Conservation (phyloP, 495 filamentous ascomycete species). For the Penicillium maclennaniae region DNA sequence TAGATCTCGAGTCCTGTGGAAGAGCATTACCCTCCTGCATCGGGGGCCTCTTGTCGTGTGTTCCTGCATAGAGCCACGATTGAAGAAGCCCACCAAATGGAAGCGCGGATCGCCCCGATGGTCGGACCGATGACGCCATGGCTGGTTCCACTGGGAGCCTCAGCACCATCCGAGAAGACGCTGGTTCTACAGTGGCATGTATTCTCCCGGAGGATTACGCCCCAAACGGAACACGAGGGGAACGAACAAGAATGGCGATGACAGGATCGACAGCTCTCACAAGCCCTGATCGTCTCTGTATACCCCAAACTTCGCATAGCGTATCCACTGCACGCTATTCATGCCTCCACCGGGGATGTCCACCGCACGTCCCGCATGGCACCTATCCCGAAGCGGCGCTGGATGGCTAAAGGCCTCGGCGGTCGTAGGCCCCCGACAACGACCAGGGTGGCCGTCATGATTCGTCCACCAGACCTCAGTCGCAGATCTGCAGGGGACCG, state of each 20-base stretch:
- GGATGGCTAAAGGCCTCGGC: conserved; percentile 7
- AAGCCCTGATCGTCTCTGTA: neutral
- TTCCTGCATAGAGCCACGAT: neutral
- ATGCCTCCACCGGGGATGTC: conserved; percentile 9
- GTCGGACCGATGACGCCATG: conserved; percentile 19
- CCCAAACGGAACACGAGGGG: neutral
- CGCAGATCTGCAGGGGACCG: conserved; percentile 27
- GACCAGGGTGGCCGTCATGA: conserved; percentile 5
- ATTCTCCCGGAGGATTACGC: neutral
- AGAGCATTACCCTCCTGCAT: neutral
- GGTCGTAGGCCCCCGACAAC: conserved; percentile 1
- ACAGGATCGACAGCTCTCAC: neutral
- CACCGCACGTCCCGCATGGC: conserved; percentile 8
- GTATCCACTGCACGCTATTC: neutral
- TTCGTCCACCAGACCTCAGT: conserved; percentile 22
- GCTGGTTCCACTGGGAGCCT: conserved; percentile 20
- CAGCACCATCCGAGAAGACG: too few species aligned
- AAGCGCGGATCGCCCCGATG: conserved; percentile 18
- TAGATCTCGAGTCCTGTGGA: neutral
- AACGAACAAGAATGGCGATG: neutral
- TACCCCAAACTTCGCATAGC: neutral
- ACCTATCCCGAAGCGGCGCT: conserved; percentile 3
- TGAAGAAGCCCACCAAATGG: neutral
- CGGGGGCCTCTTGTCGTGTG: neutral
- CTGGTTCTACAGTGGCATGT: too few species aligned